Percentiles rank a stretch among this genome's conserved stretches.
phyloP scores from a whole-genome alignment of 129 eudicot genomes.

The Deinandra increscens region DNA sequence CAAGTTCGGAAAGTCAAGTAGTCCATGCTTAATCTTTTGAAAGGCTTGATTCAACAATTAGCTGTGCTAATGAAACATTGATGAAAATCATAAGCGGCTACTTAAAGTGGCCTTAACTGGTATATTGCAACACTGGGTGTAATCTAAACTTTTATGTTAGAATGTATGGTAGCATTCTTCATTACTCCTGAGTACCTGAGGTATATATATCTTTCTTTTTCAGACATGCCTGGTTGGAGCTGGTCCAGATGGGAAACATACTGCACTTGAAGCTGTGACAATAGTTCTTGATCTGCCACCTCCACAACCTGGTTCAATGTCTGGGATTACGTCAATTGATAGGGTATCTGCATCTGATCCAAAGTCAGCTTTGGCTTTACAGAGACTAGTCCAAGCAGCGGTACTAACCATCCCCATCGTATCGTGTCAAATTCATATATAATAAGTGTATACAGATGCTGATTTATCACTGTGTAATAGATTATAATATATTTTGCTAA shows the following conservation, averaged over 20 bases:
- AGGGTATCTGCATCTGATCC: slow-evolving; percentile 93
- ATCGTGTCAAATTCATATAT: background rate
- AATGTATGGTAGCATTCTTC: background rate
- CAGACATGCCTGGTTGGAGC: slow-evolving; percentile 99
- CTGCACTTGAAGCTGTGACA: slow-evolving; percentile 95
- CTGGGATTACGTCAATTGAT: slow-evolving; percentile 81
- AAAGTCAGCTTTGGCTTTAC: slow-evolving; percentile 91
- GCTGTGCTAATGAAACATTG: slow-evolving; percentile 4
- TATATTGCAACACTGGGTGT: background rate
- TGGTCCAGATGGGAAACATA: slow-evolving; percentile 97
- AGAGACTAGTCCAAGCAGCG: slow-evolving; percentile 96
- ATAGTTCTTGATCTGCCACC: slow-evolving; percentile 98
- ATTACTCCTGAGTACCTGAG: background rate
- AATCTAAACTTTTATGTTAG: background rate
- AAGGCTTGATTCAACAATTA: background rate
- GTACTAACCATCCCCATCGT: slow-evolving; percentile 39
- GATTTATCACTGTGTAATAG: background rate
- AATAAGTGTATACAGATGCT: slow-evolving; percentile 13
- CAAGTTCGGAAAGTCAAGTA: background rate
- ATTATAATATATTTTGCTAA: background rate
- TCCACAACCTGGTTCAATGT: slow-evolving; percentile 91
- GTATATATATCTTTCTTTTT: background rate
- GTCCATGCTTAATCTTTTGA: slow-evolving; percentile 3
- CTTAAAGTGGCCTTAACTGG: background rate
- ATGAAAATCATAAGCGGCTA: background rate